Evolutionary conservation across 345 rosid genomes (phyloP), one percentile per base, ranked within the genome.

Genomic region (Aegle marmelos): DNA sequence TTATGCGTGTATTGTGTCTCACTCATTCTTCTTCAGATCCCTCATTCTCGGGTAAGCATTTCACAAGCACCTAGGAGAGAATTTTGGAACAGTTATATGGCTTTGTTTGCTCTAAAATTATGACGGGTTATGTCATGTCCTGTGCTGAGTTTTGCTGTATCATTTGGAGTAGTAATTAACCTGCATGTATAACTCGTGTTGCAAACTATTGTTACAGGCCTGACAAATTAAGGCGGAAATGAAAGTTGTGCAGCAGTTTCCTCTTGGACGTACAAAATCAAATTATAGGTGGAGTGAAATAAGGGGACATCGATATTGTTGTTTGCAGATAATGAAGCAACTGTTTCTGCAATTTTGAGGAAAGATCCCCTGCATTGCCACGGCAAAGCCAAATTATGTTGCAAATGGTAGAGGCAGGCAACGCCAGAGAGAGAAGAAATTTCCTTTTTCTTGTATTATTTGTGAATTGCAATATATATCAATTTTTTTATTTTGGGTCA

Each of bases 21-120:
- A 48, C 84, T 82, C 69, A 66, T 96, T 84, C 89, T 96, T 85
- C 91, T 94, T 82, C 97, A 88, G 81, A 89, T 96, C 88, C 95
- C 94, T 63, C 91, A 81, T 79, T 86, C 76, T 69, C 64, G 81
- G 9, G 98, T 95, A 86, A 92, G 94, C 64, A 50, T 78, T 58
- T 70, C 57, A 13, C 34, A 4, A 75, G 39, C 7, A 5, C 37
- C 13, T 17, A 14, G 21, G 31, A 60, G 39, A 48, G 61, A n/a
- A 64, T 58, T 34, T 69, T 27, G 77, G 63, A 37, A 48, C 77
- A 17, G 22, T 61, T 34, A 75, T 39, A 70, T 31, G 1, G 50
- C 50, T 3, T 45, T 45, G n/a, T 34, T 64, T 6, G 36, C 6
- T 21, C 17, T 76, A 54, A 57, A 41, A 53, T 66, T 31, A 16